Evolutionary conservation across 2,329 filamentous ascomycete genomes (phyloP).

Genomic region (Aspergillus texensis): DNA sequence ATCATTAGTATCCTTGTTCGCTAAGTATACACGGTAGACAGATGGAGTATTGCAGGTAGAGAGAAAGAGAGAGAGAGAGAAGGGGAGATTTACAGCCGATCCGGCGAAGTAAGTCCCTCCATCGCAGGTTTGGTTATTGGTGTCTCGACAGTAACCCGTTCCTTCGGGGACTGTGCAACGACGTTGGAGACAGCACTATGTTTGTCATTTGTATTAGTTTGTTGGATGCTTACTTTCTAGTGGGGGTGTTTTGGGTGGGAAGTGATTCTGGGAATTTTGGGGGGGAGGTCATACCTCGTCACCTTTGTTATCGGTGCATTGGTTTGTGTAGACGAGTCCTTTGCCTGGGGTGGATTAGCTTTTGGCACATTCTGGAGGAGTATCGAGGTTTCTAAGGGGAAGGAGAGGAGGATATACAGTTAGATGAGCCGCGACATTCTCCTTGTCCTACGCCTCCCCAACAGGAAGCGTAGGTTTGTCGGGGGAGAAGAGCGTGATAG

Average conservation of each 20-base stretch:
- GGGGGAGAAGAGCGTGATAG: background rate
- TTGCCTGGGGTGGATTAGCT: constrained; percentile 3
- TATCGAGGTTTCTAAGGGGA: background rate
- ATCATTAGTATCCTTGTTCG: background rate
- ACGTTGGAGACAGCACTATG: constrained; percentile 14
- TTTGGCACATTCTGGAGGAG: background rate
- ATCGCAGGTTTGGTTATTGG: constrained; percentile 15
- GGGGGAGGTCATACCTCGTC: background rate
- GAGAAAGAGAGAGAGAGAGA: background rate
- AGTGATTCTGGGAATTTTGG: background rate
- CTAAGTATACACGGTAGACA: background rate
- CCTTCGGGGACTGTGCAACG: constrained; percentile 8
- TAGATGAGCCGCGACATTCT: constrained; percentile 1
- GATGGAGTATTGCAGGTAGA: background rate
- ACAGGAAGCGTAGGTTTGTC: background rate
- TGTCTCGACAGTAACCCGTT: constrained; percentile 11
- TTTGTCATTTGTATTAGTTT: background rate
- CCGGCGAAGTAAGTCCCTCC: constrained; percentile 11
- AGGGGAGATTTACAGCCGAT: constrained; percentile 3
- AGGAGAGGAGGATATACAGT: constrained; percentile 5
- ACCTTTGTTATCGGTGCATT: constrained; percentile 9
- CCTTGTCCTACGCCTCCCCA: constrained; percentile 6
- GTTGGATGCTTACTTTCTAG: background rate
- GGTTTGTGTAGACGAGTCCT: constrained; percentile 12
- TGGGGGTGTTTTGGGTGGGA: background rate